Evolutionary conservation across 257 asterid genomes (phyloP).

Genomic region (Thymus mandschuricus): DNA sequence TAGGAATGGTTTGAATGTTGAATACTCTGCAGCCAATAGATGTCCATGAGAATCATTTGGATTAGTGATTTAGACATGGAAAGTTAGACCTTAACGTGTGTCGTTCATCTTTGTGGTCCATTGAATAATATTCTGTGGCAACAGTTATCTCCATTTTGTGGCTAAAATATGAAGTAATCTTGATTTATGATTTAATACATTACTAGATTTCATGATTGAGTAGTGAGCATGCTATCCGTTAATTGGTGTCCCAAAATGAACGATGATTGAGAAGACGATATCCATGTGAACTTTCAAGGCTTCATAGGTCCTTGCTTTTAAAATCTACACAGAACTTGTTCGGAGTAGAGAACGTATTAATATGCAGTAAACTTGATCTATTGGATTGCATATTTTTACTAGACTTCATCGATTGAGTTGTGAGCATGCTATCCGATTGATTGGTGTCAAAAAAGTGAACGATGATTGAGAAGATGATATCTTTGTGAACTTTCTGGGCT

Average conservation of each 20-base stretch:
- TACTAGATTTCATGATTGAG: background rate
- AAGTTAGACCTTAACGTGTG: conserved; percentile 9
- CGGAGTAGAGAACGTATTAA: background rate
- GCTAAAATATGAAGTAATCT: background rate
- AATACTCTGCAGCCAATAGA: background rate
- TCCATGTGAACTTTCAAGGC: background rate
- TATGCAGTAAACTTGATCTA: too few relatives aligned
- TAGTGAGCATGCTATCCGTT: background rate
- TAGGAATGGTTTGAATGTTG: conserved; percentile 8
- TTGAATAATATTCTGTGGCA: background rate
- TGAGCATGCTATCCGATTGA: background rate
- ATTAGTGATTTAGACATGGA: background rate
- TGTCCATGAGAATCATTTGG: background rate
- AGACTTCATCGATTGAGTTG: background rate
- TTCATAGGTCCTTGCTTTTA: background rate
- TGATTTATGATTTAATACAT: background rate
- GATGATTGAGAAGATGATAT: too few relatives aligned
- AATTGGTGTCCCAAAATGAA: background rate
- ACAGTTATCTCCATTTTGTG: conserved; percentile 9
- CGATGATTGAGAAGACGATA: background rate
- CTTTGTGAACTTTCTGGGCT: too few relatives aligned
- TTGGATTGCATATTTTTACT: background rate
- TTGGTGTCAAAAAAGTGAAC: too few relatives aligned
- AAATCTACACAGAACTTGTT: background rate
- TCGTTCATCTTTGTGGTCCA: conserved; percentile 29